A percentile compares a stretch with the other conserved stretches of the same genome.
phyloP scores from a whole-genome alignment of 805 yeast species.

The Lachancea nothofagi region DNA sequence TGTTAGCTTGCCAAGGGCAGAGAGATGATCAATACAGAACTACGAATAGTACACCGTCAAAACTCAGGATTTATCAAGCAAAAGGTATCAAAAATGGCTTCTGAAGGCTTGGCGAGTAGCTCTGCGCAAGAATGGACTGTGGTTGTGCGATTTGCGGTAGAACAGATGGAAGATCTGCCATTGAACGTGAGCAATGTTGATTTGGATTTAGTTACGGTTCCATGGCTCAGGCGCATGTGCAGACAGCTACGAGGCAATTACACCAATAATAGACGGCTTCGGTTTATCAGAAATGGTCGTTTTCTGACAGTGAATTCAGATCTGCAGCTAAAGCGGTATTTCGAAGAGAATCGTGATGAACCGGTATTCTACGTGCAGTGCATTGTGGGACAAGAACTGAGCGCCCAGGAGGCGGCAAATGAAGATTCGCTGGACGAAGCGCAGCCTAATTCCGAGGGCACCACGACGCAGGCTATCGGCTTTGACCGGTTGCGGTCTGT shows the following conservation, averaged over 20 bases:
- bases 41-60: no score
- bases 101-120: background rate
- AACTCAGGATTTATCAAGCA: no score
- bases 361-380: conserved; percentile 62
- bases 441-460: conserved; percentile 17
- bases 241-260: conserved; percentile 20
- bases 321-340: conserved; percentile 17
- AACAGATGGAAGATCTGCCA: conserved; percentile 23
- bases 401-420: conserved; percentile 42
- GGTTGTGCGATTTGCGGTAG: conserved; percentile 29
- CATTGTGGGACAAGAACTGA: conserved; percentile 49
- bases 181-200: conserved; percentile 25
- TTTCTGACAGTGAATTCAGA: conserved; percentile 20
- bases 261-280: conserved; percentile 20
- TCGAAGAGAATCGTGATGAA: conserved; percentile 22
- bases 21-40: no score
- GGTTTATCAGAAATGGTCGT: conserved; percentile 29
- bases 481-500: conserved; percentile 78
- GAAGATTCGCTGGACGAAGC: conserved; percentile 53
- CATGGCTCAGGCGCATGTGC: conserved; percentile 29
- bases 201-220: conserved; percentile 17
- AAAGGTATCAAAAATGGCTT: background rate
- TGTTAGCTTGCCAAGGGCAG: no score
- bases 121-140: conserved; percentile 11
- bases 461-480: conserved; percentile 61